phyloP scores from a whole-genome alignment of 371 early-diverging fungal genomes.

The Blakeslea trispora region DNA sequence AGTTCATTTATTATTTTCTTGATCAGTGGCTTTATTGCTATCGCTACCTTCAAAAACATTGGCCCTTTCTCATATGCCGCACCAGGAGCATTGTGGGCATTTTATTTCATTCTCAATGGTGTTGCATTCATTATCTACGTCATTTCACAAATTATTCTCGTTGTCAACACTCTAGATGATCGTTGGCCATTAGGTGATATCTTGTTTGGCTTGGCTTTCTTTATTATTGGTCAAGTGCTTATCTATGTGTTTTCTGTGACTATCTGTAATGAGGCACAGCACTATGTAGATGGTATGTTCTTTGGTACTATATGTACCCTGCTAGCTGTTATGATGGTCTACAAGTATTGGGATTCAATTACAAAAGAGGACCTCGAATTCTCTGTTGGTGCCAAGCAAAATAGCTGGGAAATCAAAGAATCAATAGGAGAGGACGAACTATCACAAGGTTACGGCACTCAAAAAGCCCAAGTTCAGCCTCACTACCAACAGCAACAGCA shows the following conservation, averaged over 20 bases:
- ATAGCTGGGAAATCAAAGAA: constrained; percentile 95
- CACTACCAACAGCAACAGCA: constrained; percentile 27
- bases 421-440: constrained; percentile 61
- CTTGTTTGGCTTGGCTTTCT: constrained; percentile 85
- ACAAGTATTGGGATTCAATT: constrained; percentile 99
- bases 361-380: constrained; percentile 98
- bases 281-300: constrained; percentile 96
- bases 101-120: constrained; percentile 88
- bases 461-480: constrained; percentile 16
- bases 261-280: constrained; percentile 87
- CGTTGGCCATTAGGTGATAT: constrained; percentile 96
- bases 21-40: constrained; percentile 74
- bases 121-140: constrained; percentile 84
- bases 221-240: constrained; percentile 82
- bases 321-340: constrained; percentile 97
- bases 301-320: constrained; percentile 92
- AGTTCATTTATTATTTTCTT: constrained; percentile 78
- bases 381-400: constrained; percentile 86
- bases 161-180: constrained; percentile 92
- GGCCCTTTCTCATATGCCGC: constrained; percentile 61
- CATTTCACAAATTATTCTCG: constrained; percentile 89
- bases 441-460: constrained; percentile 28
- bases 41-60: constrained; percentile 78
- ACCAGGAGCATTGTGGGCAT: constrained; percentile 84
- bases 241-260: constrained; percentile 74